Evolutionary conservation across 441 rosid genomes (phyloP).

Genomic region (Omphalea diandra): DNA sequence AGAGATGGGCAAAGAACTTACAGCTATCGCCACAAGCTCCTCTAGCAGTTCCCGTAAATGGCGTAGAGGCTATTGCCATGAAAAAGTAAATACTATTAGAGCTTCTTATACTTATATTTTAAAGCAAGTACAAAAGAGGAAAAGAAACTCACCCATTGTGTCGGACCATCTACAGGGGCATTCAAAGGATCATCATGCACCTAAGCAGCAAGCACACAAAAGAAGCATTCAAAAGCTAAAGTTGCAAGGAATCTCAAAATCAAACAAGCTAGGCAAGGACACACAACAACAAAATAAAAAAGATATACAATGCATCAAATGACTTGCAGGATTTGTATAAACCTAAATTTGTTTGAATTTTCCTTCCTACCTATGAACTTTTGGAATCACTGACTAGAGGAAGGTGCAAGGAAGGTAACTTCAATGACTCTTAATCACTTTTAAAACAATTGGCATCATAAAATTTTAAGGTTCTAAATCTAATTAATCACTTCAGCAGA

Average conservation of each 20-base stretch:
- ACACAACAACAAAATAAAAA: background rate
- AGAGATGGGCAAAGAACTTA: slow-evolving; percentile 42
- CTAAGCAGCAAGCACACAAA: slow-evolving; percentile 49
- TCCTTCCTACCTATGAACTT: too few relatives aligned
- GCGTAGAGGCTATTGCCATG: slow-evolving; percentile 64
- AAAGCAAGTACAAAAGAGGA: background rate
- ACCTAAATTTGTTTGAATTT: too few relatives aligned
- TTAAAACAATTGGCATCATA: background rate
- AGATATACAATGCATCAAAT: background rate
- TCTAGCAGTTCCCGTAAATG: slow-evolving; percentile 85
- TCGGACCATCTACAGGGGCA: slow-evolving; percentile 98
- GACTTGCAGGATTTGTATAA: too few relatives aligned
- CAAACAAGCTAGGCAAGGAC: background rate
- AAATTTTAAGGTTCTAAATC: background rate
- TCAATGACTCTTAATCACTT: too few relatives aligned
- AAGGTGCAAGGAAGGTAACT: too few relatives aligned
- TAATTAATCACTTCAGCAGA: slow-evolving; percentile 12
- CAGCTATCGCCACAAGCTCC: slow-evolving; percentile 89
- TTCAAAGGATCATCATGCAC: slow-evolving; percentile 93
- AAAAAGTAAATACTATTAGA: slow-evolving; percentile 18
- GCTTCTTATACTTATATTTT: too few relatives aligned
- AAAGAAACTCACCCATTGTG: slow-evolving; percentile 83
- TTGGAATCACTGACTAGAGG: too few relatives aligned
- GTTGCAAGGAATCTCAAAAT: background rate
- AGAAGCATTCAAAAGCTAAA: slow-evolving; percentile 19